Conservation (phyloP, 2,329 filamentous ascomycete genomes). For the Elsinoe fawcettii region DNA sequence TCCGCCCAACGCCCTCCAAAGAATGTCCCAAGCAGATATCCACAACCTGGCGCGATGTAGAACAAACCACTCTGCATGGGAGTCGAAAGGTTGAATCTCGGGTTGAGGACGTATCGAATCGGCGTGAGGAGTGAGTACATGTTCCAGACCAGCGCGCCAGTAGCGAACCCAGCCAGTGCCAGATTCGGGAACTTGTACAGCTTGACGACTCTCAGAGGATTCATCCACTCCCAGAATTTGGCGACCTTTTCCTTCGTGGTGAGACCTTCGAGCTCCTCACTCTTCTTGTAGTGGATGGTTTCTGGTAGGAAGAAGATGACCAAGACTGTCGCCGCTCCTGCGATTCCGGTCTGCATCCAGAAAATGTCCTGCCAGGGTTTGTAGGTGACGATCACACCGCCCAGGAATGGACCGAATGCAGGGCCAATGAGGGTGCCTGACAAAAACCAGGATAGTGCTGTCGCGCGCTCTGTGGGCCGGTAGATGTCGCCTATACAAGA, state of each 20-base stretch:
- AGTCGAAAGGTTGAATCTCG: constrained; percentile 59
- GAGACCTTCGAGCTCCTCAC: constrained; percentile 53
- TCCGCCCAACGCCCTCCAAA: constrained; percentile 67
- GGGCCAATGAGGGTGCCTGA: constrained; percentile 65
- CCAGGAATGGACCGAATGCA: constrained; percentile 61
- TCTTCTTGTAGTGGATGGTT: constrained; percentile 59
- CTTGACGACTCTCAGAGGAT: constrained; percentile 55
- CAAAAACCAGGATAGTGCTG: constrained; percentile 66
- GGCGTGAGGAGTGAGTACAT: constrained; percentile 62
- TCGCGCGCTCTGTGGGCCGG: constrained; percentile 56
- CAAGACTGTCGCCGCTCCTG: constrained; percentile 50
- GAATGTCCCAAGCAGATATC: constrained; percentile 62
- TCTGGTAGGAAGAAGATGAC: constrained; percentile 63
- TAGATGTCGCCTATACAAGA: constrained; percentile 58
- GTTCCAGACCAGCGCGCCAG: constrained; percentile 63
- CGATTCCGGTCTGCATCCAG: constrained; percentile 65
- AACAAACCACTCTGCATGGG: constrained; percentile 64
- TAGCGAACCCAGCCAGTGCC: constrained; percentile 53
- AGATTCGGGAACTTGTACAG: constrained; percentile 64
- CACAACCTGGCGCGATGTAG: constrained; percentile 64
- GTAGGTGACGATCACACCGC: constrained; percentile 70
- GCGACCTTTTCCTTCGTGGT: constrained; percentile 41
- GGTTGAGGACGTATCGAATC: constrained; percentile 66
- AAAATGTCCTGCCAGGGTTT: constrained; percentile 67
- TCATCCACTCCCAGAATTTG: constrained; percentile 56